Conservation (phyloP, 73 alveolate species). For the Symbiodinium natans region DNA sequence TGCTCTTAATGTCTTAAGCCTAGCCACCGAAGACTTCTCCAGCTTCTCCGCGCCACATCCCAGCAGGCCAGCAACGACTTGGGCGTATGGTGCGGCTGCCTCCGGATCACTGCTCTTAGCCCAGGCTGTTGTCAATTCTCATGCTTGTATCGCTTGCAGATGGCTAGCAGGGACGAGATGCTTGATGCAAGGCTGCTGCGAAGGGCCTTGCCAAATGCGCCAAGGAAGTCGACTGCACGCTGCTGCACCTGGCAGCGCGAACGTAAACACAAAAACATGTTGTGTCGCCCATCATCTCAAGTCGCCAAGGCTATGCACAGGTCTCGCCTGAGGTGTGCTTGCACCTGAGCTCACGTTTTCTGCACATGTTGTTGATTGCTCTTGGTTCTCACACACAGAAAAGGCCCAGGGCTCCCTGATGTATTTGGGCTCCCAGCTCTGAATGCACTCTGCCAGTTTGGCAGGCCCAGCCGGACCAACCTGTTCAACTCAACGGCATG, state of each 20-base stretch:
- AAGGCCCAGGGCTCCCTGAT: too few species aligned
- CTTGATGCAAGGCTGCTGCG: not conserved
- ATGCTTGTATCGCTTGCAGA: too few species aligned
- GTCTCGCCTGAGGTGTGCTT: not conserved
- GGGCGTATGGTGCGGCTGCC: conserved; percentile 58
- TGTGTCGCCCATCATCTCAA: not conserved
- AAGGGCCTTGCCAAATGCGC: conserved; percentile 48
- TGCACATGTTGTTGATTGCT: too few species aligned
- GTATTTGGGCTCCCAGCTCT: not conserved
- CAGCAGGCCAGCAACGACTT: conserved; percentile 73
- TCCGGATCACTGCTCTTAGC: not conserved
- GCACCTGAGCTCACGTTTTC: not conserved
- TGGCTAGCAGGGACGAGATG: not conserved
- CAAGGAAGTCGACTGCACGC: conserved; percentile 66
- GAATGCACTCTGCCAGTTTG: conserved; percentile 34
- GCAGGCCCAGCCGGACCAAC: conserved; percentile 69
- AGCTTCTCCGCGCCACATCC: conserved; percentile 65
- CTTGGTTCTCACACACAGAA: too few species aligned
- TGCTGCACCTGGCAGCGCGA: conserved; percentile 22
- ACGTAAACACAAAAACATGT: too few species aligned
- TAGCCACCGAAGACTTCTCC: conserved; percentile 69
- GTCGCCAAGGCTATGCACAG: not conserved
- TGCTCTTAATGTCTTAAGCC: not conserved
- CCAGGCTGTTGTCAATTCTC: too few species aligned
- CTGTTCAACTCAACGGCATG: too few species aligned